A percentile compares a stretch with the other conserved stretches of the same genome.
Evolutionary conservation across 2,329 filamentous ascomycete genomes (phyloP).

Genomic region (Exophiala mesophila): DNA sequence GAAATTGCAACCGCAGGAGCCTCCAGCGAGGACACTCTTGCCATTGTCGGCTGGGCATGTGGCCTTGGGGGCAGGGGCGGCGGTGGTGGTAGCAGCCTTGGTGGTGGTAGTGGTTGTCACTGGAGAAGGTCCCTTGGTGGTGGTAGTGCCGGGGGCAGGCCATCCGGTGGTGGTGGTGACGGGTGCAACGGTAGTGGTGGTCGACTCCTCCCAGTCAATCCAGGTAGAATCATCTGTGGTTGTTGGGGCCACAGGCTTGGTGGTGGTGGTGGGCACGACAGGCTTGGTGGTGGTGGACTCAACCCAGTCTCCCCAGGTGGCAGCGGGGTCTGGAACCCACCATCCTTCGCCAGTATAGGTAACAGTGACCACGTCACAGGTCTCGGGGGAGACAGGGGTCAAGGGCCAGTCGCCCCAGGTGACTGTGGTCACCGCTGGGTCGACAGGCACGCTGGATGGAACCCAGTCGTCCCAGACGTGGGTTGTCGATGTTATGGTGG

Average conservation of each 20-base stretch:
- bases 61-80: conserved; percentile 4
- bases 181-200: conserved; percentile 2
- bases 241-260: not conserved
- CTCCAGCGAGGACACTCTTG: conserved; percentile 6
- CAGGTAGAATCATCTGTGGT: conserved; percentile 3
- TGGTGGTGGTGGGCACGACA: not conserved
- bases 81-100: conserved; percentile 4
- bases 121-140: conserved; percentile 3
- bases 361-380: conserved; percentile 18
- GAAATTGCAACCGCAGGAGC: conserved; percentile 18
- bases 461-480: too few relatives aligned
- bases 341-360: conserved; percentile 8
- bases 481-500: not conserved
- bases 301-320: conserved; percentile 11
- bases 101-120: conserved; percentile 11
- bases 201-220: conserved; percentile 5
- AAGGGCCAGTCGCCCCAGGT: conserved; percentile 1
- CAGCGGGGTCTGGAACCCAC: conserved; percentile 11
- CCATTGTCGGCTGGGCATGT: conserved; percentile 16
- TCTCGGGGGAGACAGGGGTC: not conserved
- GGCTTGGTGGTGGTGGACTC: conserved; percentile 1
- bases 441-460: not conserved
- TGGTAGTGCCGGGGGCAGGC: conserved; percentile 4
- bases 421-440: not conserved
- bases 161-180: conserved; percentile 6